These are phyloP conservation scores for Bocquillonia castaneifolia DNA, from an alignment of 441 rosid genomes.

Conservation along the genomic window DNA sequence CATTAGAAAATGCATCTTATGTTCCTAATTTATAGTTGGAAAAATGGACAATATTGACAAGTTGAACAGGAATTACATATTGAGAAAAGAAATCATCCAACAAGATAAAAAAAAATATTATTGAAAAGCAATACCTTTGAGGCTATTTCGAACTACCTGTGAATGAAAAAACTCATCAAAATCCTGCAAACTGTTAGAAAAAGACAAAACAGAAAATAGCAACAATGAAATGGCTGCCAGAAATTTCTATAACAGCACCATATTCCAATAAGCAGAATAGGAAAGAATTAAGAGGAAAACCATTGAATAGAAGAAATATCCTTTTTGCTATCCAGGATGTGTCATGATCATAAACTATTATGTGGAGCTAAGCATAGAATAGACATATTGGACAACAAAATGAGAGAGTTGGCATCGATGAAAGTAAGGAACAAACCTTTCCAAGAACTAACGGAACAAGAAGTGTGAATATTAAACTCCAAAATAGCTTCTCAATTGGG, in stretches of 20 bases:
- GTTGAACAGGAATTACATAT: background rate
- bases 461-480: slow-evolving; percentile 57
- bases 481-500: slow-evolving; percentile 60
- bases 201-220: background rate
- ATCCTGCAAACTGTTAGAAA: slow-evolving; percentile 2
- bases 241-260: background rate
- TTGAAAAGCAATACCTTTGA: background rate
- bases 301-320: background rate
- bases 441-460: slow-evolving; percentile 60
- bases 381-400: background rate
- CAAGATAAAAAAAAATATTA: background rate
- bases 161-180: slow-evolving; percentile 24
- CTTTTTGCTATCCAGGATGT: background rate
- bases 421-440: slow-evolving; percentile 42
- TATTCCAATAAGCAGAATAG: background rate
- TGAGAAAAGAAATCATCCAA: background rate
- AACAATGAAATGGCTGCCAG: slow-evolving; percentile 3
- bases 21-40: background rate
- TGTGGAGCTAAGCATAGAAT: background rate
- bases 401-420: background rate
- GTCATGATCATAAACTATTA: background rate
- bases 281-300: background rate
- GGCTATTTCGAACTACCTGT: slow-evolving; percentile 8
- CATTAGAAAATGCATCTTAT: background rate
- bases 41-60: background rate